Evolutionary conservation across 805 yeast species (phyloP), one percentile per base, ranked within the genome.

Genomic region (Wickerhamomyces subpelliculosus): DNA sequence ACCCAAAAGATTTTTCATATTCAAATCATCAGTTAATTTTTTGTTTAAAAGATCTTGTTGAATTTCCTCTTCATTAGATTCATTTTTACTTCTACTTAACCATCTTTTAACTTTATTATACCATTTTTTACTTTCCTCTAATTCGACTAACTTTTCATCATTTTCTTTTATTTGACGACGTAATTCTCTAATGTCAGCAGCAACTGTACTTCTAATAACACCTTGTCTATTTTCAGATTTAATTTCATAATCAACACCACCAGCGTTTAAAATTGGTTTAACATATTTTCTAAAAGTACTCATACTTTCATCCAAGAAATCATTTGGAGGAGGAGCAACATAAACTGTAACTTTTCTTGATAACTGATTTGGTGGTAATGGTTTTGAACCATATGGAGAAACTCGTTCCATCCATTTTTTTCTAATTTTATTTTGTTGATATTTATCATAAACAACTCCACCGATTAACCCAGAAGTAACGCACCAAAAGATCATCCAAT

Each of bases 301-400:
- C 60, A 84, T 54, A 10, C 90, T 77, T 40, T 78, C 81, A 30
- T 80, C 93, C 35, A 90, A 62, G 49, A 77, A 85, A 57, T 90
- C 97, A 51, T 85, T 84, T 17, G 98, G 97, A 8, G 97, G 97
- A n/a, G 98, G 98, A 0, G 96, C 95, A 40, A 89, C 73, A 57
- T 80, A 89, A 2, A 93, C 78, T 2, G 84, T 77, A 34, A 93
- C 65, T 48, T 80, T 84, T 42, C 98, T 71, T 2, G 96, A 86
- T 17, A 72, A 51, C 38, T 70, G 68, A 40, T 73, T 62, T 2
- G 78, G 59, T 3, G 57, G 54, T 31, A 79, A 49, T 14, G 73
- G 72, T 21, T 57, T 66, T 20, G 72, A 55, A 12, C 90, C 75
- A 32, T 73, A 57, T 13, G 58, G 61, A 32, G 75, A 62, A 3